phyloP scores from a whole-genome alignment of 345 rosid species.

The Gossypium longicalyx region DNA sequence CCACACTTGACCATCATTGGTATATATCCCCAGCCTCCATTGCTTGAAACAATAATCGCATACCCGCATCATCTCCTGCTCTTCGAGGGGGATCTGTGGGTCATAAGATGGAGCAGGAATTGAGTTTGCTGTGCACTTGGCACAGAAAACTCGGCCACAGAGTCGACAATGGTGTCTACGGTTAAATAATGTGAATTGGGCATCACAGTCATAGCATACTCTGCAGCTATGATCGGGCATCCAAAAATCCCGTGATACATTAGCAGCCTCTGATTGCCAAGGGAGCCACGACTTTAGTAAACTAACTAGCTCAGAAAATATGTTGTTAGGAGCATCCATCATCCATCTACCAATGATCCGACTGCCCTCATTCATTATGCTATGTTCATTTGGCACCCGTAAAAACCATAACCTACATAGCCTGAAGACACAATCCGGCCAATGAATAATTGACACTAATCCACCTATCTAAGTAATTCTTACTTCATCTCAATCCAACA shows the following conservation, averaged over 20 bases:
- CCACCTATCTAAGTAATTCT: neutral
- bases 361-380: slow-evolving; percentile 58
- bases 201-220: slow-evolving; percentile 92
- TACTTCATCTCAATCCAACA: neutral
- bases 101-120: slow-evolving; percentile 51
- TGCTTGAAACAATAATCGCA: slow-evolving; percentile 92
- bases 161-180: slow-evolving; percentile 90
- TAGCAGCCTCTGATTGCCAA: slow-evolving; percentile 74
- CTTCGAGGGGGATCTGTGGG: slow-evolving; percentile 43
- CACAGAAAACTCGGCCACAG: slow-evolving; percentile 93
- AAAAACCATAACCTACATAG: slow-evolving; percentile 8
- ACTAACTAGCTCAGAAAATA: slow-evolving; percentile 51
- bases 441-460: neutral
- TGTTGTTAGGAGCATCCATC: slow-evolving; percentile 61
- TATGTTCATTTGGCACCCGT: slow-evolving; percentile 43
- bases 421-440: neutral
- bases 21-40: slow-evolving; percentile 45
- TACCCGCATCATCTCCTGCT: slow-evolving; percentile 73
- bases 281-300: slow-evolving; percentile 63
- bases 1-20: slow-evolving; percentile 42
- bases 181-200: slow-evolving; percentile 67
- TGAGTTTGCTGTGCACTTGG: slow-evolving; percentile 79
- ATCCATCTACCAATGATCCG: slow-evolving; percentile 55
- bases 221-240: slow-evolving; percentile 98
- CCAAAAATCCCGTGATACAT: slow-evolving; percentile 90